These are phyloP conservation scores for Arachnomyces sp. DNA, from an alignment of 2,329 filamentous ascomycete genomes.

Conservation along the genomic window DNA sequence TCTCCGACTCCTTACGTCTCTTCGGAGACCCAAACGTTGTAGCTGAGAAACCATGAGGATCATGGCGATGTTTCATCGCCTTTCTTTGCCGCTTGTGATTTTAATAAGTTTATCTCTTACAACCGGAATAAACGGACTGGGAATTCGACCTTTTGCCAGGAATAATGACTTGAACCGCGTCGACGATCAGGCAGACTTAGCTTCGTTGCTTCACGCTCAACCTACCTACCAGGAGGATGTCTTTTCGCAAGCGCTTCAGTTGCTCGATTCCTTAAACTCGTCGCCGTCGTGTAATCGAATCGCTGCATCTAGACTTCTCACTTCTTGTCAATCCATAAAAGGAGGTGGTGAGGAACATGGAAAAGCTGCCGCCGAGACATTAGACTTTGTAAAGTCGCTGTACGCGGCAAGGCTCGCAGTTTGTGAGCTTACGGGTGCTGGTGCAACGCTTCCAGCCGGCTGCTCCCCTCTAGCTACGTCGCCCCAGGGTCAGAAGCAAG, in stretches of 20 bases:
- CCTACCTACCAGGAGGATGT: constrained; percentile 23
- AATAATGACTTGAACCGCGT: too few species aligned
- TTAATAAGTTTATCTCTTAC: constrained; percentile 6
- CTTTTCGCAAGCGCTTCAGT: constrained; percentile 35
- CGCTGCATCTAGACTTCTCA: constrained; percentile 45
- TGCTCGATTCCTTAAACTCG: constrained; percentile 39
- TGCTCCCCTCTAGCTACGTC: constrained; percentile 46
- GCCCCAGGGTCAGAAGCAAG: constrained; percentile 22
- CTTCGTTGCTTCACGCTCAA: constrained; percentile 20
- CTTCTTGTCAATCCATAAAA: constrained; percentile 45
- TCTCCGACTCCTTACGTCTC: too few species aligned
- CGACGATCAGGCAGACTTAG: constrained; percentile 18
- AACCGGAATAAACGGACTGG: too few species aligned
- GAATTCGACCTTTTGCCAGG: too few species aligned
- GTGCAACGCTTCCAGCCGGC: constrained; percentile 41
- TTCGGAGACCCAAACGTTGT: too few species aligned
- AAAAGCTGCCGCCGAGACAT: constrained; percentile 20
- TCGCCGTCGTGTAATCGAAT: constrained; percentile 47
- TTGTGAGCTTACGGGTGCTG: constrained; percentile 53
- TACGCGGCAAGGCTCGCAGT: constrained; percentile 57
- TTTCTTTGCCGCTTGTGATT: constrained; percentile 5
- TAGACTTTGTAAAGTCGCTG: constrained; percentile 45
- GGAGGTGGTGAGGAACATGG: constrained; percentile 24
- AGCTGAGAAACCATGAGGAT: too few species aligned
- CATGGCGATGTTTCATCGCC: not conserved